Conservation (phyloP, 2,329 filamentous ascomycete genomes). For the Colletotrichum sp. region DNA sequence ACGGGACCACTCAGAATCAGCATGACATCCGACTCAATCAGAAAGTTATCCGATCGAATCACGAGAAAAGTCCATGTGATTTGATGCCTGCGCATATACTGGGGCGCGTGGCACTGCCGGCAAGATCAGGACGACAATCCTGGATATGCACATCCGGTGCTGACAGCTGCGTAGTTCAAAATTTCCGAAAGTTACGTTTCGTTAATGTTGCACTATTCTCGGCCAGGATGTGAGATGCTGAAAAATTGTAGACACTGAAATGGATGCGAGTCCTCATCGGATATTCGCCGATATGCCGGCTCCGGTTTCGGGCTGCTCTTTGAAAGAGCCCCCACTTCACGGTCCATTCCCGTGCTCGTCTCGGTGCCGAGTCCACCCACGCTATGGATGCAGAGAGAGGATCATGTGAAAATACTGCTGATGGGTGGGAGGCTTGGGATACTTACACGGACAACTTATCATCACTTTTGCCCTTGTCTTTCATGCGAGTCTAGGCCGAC, state of each 20-base stretch:
- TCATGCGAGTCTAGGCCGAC: too few species aligned
- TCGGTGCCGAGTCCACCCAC: background rate
- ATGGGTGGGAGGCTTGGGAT: too few species aligned
- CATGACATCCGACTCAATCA: background rate
- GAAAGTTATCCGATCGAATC: background rate
- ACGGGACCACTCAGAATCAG: background rate
- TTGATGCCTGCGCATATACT: background rate
- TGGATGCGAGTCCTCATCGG: background rate
- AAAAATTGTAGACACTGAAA: background rate
- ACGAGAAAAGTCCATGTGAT: background rate
- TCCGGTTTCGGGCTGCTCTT: background rate
- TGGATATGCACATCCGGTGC: background rate
- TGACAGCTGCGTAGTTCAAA: fast-evolving
- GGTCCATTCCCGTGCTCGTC: background rate
- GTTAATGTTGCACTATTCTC: background rate
- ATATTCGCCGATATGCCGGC: background rate
- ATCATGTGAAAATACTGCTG: too few species aligned
- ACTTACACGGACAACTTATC: too few species aligned
- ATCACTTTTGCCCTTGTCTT: background rate
- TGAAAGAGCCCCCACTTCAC: background rate
- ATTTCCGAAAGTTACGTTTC: background rate
- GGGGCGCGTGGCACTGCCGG: background rate
- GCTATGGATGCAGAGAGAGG: fast-evolving
- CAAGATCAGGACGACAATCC: background rate
- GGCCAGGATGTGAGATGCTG: fast-evolving